These are phyloP conservation scores for Hygrophorus pudorinus DNA, from an alignment of 768 basidiomycete species.

Conservation along the genomic window DNA sequence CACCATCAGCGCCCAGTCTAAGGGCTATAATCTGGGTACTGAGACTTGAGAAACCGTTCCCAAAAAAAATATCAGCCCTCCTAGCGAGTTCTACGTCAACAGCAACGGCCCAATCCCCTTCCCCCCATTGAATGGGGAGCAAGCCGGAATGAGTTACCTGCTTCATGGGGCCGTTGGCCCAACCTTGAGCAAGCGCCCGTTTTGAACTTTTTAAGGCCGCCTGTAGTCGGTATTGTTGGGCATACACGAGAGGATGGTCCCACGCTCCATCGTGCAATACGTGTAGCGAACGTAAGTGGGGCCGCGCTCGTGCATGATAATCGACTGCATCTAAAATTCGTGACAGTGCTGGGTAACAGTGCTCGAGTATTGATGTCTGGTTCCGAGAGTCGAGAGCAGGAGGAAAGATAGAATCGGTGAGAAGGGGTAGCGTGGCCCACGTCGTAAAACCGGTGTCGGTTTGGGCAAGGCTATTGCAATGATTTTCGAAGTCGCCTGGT, in stretches of 20 bases:
- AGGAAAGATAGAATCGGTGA: constrained; percentile 21
- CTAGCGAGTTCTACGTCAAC: constrained; percentile 38
- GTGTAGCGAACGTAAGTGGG: constrained; percentile 29
- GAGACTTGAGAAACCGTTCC: constrained; percentile 39
- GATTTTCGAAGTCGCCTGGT: constrained; percentile 33
- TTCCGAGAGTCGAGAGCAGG: constrained; percentile 28
- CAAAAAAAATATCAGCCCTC: constrained; percentile 33
- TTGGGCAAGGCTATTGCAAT: constrained; percentile 28
- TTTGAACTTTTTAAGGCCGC: constrained; percentile 24
- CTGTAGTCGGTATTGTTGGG: constrained; percentile 30
- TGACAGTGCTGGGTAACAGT: constrained; percentile 32
- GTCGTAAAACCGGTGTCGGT: constrained; percentile 31
- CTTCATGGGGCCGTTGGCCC: constrained; percentile 32
- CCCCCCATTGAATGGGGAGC: constrained; percentile 26
- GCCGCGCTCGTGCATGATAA: constrained; percentile 22
- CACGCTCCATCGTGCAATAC: constrained; percentile 38
- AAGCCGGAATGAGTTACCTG: constrained; percentile 31
- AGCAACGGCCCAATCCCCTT: constrained; percentile 32
- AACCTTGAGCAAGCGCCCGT: constrained; percentile 25
- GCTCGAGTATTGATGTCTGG: constrained; percentile 27
- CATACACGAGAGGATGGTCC: constrained; percentile 35
- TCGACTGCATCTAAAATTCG: constrained; percentile 33
- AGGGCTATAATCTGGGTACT: constrained; percentile 34
- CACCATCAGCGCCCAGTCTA: constrained; percentile 28
- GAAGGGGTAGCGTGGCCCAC: constrained; percentile 35